phyloP scores from a whole-genome alignment of 768 basidiomycete genomes.

The Boletus reticuloceps region DNA sequence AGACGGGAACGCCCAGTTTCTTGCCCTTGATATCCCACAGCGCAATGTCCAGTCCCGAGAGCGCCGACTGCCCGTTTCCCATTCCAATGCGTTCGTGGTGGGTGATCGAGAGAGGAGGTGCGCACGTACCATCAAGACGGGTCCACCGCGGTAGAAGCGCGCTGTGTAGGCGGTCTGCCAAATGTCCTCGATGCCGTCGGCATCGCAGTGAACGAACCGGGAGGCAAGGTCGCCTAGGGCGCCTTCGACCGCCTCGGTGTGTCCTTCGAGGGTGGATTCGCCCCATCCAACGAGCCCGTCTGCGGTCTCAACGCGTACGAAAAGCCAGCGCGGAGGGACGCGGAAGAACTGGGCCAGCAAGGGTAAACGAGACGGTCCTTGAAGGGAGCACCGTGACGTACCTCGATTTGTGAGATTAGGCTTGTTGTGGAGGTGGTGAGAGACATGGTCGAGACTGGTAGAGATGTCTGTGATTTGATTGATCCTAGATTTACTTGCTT shows the following conservation, averaged over 20 bases:
- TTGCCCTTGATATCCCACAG: slow-evolving; percentile 83
- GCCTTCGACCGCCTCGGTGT: slow-evolving; percentile 73
- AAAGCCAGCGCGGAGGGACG: slow-evolving; percentile 71
- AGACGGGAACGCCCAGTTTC: slow-evolving; percentile 61
- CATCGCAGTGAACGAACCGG: slow-evolving; percentile 59
- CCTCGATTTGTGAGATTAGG: slow-evolving; percentile 29
- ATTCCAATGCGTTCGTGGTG: background rate
- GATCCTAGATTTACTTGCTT: no score
- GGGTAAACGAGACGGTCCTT: background rate
- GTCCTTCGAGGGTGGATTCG: slow-evolving; percentile 68
- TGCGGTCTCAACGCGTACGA: slow-evolving; percentile 65
- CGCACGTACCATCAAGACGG: slow-evolving; percentile 59
- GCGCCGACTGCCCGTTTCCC: slow-evolving; percentile 37
- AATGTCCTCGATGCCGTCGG: slow-evolving; percentile 68
- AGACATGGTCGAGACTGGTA: slow-evolving; percentile 7
- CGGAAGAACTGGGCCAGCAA: slow-evolving; percentile 48
- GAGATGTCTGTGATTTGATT: no score
- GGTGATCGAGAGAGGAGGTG: background rate
- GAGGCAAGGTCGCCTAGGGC: slow-evolving; percentile 57
- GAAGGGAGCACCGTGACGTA: background rate
- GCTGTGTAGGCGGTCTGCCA: slow-evolving; percentile 65
- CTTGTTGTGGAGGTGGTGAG: slow-evolving; percentile 14
- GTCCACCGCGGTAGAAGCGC: slow-evolving; percentile 73
- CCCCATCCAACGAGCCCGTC: slow-evolving; percentile 72
- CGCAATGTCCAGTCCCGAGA: slow-evolving; percentile 65